Percentiles rank a stretch among this genome's conserved stretches.
These are phyloP conservation scores for Seminavis robusta DNA, from an alignment of 108 stramenopile species.

Conservation along the genomic window DNA sequence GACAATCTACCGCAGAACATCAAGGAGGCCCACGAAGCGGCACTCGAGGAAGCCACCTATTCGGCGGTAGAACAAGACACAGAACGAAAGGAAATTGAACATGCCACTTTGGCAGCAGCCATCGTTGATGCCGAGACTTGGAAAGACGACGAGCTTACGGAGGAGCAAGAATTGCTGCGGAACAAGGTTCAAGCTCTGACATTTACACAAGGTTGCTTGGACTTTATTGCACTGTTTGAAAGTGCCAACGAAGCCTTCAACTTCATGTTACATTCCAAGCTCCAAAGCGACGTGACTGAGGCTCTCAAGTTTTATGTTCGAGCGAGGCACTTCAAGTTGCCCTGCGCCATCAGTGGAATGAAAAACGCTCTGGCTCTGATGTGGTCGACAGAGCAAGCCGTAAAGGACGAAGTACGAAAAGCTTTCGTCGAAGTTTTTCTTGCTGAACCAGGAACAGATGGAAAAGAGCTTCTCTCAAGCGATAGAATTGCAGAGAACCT, in stretches of 20 bases:
- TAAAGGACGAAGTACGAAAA: conserved; percentile 84
- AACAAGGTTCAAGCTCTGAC: conserved; percentile 68
- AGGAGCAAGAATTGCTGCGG: conserved; percentile 46
- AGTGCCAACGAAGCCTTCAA: conserved; percentile 66
- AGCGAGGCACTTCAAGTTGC: conserved; percentile 90
- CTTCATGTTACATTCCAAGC: conserved; percentile 77
- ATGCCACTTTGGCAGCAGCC: conserved; percentile 63
- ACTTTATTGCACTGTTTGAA: conserved; percentile 81
- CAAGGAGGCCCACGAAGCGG: conserved; percentile 57
- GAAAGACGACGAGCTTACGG: conserved; percentile 30
- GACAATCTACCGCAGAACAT: conserved; percentile 62
- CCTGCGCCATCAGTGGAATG: conserved; percentile 89
- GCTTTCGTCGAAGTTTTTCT: conserved; percentile 93
- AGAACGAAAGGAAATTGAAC: conserved; percentile 49
- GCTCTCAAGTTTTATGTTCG: conserved; percentile 87
- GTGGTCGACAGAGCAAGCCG: conserved; percentile 84
- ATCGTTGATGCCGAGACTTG: conserved; percentile 51
- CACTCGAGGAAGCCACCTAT: conserved; percentile 44
- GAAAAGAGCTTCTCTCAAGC: conserved; percentile 60
- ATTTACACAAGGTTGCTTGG: conserved; percentile 74
- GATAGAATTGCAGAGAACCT: conserved; percentile 88
- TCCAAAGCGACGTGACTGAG: conserved; percentile 86
- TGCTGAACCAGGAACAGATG: conserved; percentile 78
- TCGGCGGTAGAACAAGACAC: conserved; percentile 24
- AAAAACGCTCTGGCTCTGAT: conserved; percentile 88